Evolutionary conservation across 2,329 filamentous ascomycete genomes (phyloP).

Genomic region (Ascocoryne sarcoides): DNA sequence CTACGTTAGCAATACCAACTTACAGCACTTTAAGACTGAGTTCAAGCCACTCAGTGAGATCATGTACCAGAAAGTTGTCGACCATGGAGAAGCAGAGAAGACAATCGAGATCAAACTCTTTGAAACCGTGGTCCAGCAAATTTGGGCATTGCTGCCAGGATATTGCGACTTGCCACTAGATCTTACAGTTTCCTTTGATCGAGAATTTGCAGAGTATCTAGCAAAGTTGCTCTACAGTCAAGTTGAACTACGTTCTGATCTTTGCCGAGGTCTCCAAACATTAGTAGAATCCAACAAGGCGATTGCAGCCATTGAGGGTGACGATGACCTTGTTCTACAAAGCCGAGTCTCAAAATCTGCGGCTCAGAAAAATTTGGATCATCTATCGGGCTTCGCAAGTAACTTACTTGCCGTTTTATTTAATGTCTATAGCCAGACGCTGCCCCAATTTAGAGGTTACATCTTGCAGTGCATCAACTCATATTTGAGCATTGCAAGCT

Average conservation of each 20-base stretch:
- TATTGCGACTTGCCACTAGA: constrained; percentile 93
- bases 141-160: constrained; percentile 87
- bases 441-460: constrained; percentile 83
- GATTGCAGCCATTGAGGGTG: constrained; percentile 59
- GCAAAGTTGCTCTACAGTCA: constrained; percentile 91
- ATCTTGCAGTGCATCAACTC: constrained; percentile 93
- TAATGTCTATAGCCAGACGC: constrained; percentile 95
- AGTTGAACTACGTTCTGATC: constrained; percentile 73
- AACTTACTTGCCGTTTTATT: constrained; percentile 96
- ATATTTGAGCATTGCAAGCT: constrained; percentile 80
- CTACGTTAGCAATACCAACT: constrained; percentile 77
- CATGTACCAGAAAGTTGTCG: constrained; percentile 82
- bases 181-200: constrained; percentile 67
- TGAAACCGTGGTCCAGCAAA: constrained; percentile 90
- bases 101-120: constrained; percentile 97
- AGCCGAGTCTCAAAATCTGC: constrained; percentile 66
- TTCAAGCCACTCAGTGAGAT: constrained; percentile 83
- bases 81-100: constrained; percentile 75
- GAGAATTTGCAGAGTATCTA: constrained; percentile 79
- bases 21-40: constrained; percentile 76
- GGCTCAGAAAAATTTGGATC: constrained; percentile 72
- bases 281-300: constrained; percentile 88
- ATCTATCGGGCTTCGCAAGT: constrained; percentile 69
- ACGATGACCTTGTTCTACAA: constrained; percentile 63
- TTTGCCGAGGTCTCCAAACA: constrained; percentile 79